phyloP scores from a whole-genome alignment of 1,284 basidiomycete genomes.

The Boletus semigastroideus region DNA sequence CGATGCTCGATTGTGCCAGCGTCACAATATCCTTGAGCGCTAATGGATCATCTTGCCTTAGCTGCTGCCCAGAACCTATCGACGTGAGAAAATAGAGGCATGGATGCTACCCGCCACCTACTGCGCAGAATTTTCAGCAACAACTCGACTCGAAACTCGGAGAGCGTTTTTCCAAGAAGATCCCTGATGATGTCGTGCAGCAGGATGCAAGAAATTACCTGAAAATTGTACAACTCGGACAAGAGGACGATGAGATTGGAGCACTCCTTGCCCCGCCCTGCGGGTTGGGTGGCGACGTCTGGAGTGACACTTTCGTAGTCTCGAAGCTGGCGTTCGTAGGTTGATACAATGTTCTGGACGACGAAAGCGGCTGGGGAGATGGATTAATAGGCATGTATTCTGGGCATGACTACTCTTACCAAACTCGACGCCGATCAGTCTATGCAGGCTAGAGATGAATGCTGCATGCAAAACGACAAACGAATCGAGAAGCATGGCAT shows the following conservation, averaged over 20 bases:
- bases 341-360: conserved; percentile 64
- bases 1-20: conserved; percentile 76
- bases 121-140: conserved; percentile 85
- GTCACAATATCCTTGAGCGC: conserved; percentile 84
- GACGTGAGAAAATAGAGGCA: conserved; percentile 7
- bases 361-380: conserved; percentile 67
- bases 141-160: conserved; percentile 84
- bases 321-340: conserved; percentile 62
- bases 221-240: conserved; percentile 94
- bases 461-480: conserved; percentile 92
- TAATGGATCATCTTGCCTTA: conserved; percentile 85
- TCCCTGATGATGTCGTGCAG: conserved; percentile 89
- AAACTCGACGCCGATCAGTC: conserved; percentile 88
- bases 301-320: conserved; percentile 25
- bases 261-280: conserved; percentile 74
- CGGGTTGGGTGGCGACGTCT: conserved; percentile 16
- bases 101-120: conserved; percentile 32
- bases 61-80: conserved; percentile 80
- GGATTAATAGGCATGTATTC: not conserved
- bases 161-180: conserved; percentile 66
- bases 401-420: conserved; percentile 46
- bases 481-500: conserved; percentile 84
- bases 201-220: conserved; percentile 85
- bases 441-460: conserved; percentile 83
- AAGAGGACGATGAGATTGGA: conserved; percentile 87